These are phyloP conservation scores for Euphrasia confusa DNA, from an alignment of 257 asterid genomes.

Conservation along the genomic window DNA sequence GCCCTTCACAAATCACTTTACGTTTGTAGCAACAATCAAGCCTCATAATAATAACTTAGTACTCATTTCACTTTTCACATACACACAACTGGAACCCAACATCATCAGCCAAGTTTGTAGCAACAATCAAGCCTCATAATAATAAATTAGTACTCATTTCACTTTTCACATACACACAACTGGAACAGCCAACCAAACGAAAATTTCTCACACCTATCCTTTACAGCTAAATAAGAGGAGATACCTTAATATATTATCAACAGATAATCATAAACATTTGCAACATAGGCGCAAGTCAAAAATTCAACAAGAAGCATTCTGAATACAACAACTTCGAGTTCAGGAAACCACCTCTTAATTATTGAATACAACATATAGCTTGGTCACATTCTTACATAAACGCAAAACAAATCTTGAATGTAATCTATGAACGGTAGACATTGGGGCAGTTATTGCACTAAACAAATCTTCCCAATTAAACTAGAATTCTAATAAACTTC, in stretches of 20 bases:
- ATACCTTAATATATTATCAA: neutral
- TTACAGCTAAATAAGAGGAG: neutral
- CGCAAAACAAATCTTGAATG: neutral
- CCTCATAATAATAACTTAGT: neutral
- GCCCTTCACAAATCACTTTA: conserved; percentile 14
- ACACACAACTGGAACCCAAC: neutral
- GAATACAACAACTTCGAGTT: conserved; percentile 16
- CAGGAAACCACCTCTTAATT: conserved; percentile 26
- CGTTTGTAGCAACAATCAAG: neutral
- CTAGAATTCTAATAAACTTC: no score
- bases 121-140: conserved; percentile 5
- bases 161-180: neutral
- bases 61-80: neutral
- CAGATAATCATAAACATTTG: neutral
- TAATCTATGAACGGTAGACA: no score
- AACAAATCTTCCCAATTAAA: no score
- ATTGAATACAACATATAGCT: conserved; percentile 24
- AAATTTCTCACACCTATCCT: neutral
- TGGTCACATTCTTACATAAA: conserved; percentile 18
- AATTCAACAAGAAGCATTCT: conserved; percentile 25
- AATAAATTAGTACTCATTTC: neutral
- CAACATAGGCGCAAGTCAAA: neutral
- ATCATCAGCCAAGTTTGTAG: neutral
- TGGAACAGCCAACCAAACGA: neutral
- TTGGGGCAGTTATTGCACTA: no score